phyloP scores from a whole-genome alignment of 495 filamentous ascomycete genomes.

The Mytilinidion resinicola region DNA sequence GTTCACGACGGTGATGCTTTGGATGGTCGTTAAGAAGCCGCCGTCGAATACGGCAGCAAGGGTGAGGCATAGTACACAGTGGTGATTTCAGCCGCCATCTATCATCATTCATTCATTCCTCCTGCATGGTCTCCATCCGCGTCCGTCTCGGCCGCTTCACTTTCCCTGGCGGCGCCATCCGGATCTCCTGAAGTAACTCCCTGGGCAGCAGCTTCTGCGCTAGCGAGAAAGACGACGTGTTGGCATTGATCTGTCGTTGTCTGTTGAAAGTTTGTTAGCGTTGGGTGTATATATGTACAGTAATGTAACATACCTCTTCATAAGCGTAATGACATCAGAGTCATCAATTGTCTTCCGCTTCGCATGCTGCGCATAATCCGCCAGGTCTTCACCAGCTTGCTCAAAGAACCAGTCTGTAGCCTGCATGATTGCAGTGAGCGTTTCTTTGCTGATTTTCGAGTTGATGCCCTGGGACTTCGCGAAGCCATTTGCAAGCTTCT shows the following conservation, averaged over 20 bases:
- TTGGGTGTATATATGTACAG: slow-evolving; percentile 27
- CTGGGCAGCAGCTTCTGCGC: slow-evolving; percentile 75
- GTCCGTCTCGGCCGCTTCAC: slow-evolving; percentile 31
- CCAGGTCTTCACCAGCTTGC: slow-evolving; percentile 72
- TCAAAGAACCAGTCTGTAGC: slow-evolving; percentile 87
- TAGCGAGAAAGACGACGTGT: slow-evolving; percentile 73
- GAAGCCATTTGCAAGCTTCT: slow-evolving; percentile 67
- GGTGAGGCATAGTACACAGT: slow-evolving; percentile 74
- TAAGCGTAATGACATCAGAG: slow-evolving; percentile 69
- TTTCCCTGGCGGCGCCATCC: slow-evolving; percentile 56
- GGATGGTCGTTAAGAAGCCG: slow-evolving; percentile 82
- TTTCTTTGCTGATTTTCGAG: slow-evolving; percentile 62
- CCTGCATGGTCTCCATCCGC: slow-evolving; percentile 36
- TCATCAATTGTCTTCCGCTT: slow-evolving; percentile 81
- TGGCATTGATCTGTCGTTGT: slow-evolving; percentile 67
- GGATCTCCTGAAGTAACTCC: slow-evolving; percentile 74
- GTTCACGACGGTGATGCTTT: slow-evolving; percentile 91
- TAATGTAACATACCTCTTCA: slow-evolving; percentile 62
- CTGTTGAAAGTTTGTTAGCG: slow-evolving; percentile 40
- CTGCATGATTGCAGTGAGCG: slow-evolving; percentile 64
- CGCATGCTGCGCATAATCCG: slow-evolving; percentile 73
- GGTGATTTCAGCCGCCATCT: slow-evolving; percentile 45
- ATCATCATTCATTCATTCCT: slow-evolving; percentile 17
- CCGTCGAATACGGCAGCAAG: slow-evolving; percentile 64
- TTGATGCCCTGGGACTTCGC: slow-evolving; percentile 56